Base-by-base conservation (phyloP, 768 basidiomycete genomes). In the Agaricus blazei region DNA sequence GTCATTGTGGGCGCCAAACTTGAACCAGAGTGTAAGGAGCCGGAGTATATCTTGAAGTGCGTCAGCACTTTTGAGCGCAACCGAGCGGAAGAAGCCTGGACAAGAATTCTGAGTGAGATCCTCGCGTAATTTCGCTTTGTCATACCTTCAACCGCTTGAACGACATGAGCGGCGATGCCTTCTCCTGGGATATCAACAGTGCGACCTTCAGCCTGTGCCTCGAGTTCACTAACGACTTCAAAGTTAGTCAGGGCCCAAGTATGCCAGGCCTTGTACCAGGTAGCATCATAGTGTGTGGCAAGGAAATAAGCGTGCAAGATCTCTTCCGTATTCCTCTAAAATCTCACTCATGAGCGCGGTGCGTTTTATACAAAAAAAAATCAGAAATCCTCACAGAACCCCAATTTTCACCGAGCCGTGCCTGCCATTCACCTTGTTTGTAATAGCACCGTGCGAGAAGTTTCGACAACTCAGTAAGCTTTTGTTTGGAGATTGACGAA, bases 221-320 rank as follows among this genome's bases (percentile, higher is more conserved):
- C 93, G 63, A 96, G 74, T 63, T 88, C 82, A 27, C 81, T 78
- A 58, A 98, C 85, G 59, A 98, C 92, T 53, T 98, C 93, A 60
- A 97, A 95, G 69, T 98, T 98, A 3, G 94, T 88, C 51, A 98
- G 75, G 2, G 97, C 96, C 93, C 94, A 99, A 0, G 93, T 93
- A 65, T 99, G 97, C 95, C 95, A 98, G 15, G 96, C 97, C 67
- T 99, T 98, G 71, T 98, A 98, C 97, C 97, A 99, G n/a, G 80
- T 77, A 3, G 88, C 83, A 67, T 98, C 96, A 60, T 91, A 91
- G 62, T 88, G 86, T 2, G 97, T 98, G 0, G 97, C 91, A 29
- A 87, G 77, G 49, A 81, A 77, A 70, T 97, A 98, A 3, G 90
- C 85, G 60, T 86, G 82, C 6, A 99, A 72, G 54, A 98, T 92